Evolutionary conservation across 345 rosid species (phyloP).

Genomic region (Populus simonii): DNA sequence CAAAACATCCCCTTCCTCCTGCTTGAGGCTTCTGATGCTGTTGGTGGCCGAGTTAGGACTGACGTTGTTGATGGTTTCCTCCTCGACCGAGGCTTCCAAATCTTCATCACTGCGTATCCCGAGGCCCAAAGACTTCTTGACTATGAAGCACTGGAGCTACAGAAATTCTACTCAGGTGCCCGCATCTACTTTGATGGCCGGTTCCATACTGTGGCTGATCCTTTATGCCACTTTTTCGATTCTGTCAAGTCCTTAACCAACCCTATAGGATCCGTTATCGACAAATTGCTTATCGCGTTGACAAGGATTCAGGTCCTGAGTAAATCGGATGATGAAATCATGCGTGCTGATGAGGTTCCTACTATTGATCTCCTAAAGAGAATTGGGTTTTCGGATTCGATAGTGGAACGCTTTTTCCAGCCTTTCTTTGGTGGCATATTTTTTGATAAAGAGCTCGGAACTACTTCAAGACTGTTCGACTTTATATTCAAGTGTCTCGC

Average conservation of each 20-base stretch:
- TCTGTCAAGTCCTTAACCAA: conserved; percentile 59
- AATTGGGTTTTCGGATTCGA: conserved; percentile 66
- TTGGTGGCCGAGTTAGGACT: conserved; percentile 90
- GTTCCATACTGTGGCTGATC: conserved; percentile 87
- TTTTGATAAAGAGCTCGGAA: conserved; percentile 71
- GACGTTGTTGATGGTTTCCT: conserved; percentile 75
- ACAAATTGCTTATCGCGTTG: conserved; percentile 71
- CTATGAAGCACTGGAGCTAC: conserved; percentile 51
- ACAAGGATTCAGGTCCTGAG: conserved; percentile 55
- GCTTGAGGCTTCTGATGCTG: conserved; percentile 74
- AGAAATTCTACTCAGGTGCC: conserved; percentile 80
- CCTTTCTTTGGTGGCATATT: conserved; percentile 94
- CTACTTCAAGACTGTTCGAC: conserved; percentile 77
- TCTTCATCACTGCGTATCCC: conserved; percentile 90
- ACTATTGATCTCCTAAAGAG: conserved; percentile 47
- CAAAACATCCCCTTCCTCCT: conserved; percentile 58
- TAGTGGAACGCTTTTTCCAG: conserved; percentile 57
- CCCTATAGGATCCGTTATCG: conserved; percentile 72
- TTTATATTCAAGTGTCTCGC: conserved; percentile 88
- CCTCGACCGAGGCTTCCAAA: conserved; percentile 94
- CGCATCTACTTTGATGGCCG: conserved; percentile 50
- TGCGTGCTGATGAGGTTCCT: conserved; percentile 46
- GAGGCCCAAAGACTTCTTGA: conserved; percentile 80
- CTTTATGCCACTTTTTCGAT: conserved; percentile 71
- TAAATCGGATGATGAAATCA: conserved; percentile 55